Percentiles rank a stretch among this genome's conserved stretches.
These are phyloP conservation scores for Calonectria ilicicola DNA, from an alignment of 2,329 filamentous ascomycete species.

Conservation along the genomic window DNA sequence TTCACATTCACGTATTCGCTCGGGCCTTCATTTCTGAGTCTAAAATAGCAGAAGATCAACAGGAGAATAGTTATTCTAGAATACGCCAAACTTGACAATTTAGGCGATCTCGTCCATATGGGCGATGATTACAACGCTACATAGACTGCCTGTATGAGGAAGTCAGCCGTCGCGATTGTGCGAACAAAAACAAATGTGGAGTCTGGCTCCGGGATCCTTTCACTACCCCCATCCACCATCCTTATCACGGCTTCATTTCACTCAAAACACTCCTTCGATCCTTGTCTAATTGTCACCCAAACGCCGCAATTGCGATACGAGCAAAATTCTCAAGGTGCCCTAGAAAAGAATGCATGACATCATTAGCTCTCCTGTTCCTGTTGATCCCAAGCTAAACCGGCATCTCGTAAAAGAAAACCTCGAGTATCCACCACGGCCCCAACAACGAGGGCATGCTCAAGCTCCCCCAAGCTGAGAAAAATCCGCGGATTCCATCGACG, in stretches of 20 bases:
- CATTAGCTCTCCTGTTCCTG: background rate
- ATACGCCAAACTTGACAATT: background rate
- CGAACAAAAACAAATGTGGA: background rate
- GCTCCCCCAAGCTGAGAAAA: background rate
- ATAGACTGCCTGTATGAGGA: background rate
- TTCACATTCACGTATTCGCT: background rate
- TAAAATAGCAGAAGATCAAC: background rate
- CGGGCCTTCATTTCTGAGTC: background rate
- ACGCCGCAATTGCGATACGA: background rate
- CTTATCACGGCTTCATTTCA: background rate
- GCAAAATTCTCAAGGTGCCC: background rate
- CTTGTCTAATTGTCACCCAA: background rate
- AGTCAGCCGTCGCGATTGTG: background rate
- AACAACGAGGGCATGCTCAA: background rate
- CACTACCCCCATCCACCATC: background rate
- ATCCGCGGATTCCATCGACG: conserved; percentile 1
- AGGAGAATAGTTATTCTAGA: background rate
- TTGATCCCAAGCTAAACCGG: background rate
- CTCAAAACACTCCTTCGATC: background rate
- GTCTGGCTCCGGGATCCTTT: background rate
- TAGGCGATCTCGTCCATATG: background rate
- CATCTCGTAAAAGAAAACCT: background rate
- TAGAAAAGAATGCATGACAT: background rate
- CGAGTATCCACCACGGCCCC: background rate
- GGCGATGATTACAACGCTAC: background rate